These are phyloP conservation scores for Penicillium simplicissimum DNA, from an alignment of 495 filamentous ascomycete species.

Conservation along the genomic window DNA sequence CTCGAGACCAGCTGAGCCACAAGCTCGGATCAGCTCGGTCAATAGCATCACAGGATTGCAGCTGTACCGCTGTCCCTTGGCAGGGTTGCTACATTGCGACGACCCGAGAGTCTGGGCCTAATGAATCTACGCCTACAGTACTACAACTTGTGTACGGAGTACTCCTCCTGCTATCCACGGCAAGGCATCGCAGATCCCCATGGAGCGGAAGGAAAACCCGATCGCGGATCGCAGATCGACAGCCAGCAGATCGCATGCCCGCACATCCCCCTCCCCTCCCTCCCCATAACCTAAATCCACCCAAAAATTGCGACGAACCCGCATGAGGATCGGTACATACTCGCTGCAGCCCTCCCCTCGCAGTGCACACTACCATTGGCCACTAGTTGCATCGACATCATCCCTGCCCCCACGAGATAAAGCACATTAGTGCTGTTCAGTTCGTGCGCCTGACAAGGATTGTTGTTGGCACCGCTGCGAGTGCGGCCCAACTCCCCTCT, in stretches of 20 bases:
- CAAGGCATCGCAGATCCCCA: not conserved
- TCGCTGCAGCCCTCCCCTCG: constrained; percentile 4
- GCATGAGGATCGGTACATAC: not conserved
- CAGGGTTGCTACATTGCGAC: not conserved
- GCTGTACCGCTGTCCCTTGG: not conserved
- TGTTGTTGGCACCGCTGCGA: not conserved
- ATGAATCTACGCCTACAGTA: not conserved
- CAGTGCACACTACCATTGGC: not conserved
- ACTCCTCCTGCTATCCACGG: not conserved
- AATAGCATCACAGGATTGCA: not conserved
- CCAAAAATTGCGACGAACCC: constrained; percentile 5
- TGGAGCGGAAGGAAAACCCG: not conserved
- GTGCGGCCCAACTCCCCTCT: not conserved
- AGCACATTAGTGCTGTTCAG: not conserved
- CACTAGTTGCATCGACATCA: constrained; percentile 1
- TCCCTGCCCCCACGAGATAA: not conserved
- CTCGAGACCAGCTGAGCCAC: constrained; percentile 23
- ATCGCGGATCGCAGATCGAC: constrained; percentile 3
- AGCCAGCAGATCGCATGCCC: constrained; percentile 3
- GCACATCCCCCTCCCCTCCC: not conserved
- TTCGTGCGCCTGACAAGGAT: not conserved
- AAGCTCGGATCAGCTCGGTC: constrained; percentile 14
- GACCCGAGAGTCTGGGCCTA: not conserved
- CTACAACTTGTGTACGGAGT: not conserved
- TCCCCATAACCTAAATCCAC: constrained; percentile 1